phyloP scores from a whole-genome alignment of 768 basidiomycete species.

The Leccinum sublutescens region DNA sequence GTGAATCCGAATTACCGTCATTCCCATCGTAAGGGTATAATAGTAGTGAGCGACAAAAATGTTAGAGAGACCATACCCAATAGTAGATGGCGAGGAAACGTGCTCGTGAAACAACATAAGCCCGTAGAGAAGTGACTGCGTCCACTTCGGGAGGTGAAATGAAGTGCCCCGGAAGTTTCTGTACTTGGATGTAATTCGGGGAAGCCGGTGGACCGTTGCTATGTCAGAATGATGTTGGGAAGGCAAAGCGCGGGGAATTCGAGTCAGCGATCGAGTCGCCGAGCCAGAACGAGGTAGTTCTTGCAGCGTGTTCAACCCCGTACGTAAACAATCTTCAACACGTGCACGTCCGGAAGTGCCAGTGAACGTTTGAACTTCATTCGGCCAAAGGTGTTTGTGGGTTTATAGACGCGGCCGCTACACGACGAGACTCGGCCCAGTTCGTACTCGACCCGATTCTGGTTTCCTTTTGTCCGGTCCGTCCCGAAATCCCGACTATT shows the following conservation, averaged over 20 bases:
- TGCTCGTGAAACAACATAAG: too few species aligned
- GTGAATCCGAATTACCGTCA: too few species aligned
- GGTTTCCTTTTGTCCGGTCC: slow-evolving; percentile 11
- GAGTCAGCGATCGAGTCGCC: slow-evolving; percentile 28
- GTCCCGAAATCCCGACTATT: slow-evolving; percentile 9
- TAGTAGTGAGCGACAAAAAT: too few species aligned
- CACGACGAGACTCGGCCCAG: slow-evolving; percentile 18
- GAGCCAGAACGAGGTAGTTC: slow-evolving; percentile 24
- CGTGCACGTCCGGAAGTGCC: slow-evolving; percentile 29
- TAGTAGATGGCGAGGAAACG: too few species aligned
- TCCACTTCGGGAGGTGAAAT: too few species aligned
- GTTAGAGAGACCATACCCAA: too few species aligned
- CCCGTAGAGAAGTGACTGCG: too few species aligned
- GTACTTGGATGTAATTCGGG: too few species aligned
- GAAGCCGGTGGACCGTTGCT: slow-evolving; percentile 28
- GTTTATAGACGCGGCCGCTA: slow-evolving; percentile 12
- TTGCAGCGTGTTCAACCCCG: slow-evolving; percentile 21
- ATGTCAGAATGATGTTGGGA: slow-evolving; percentile 20
- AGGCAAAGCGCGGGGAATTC: slow-evolving; percentile 16
- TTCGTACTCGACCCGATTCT: slow-evolving; percentile 8
- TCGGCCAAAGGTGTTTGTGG: slow-evolving; percentile 15
- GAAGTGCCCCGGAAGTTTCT: too few species aligned
- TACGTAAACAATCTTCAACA: slow-evolving; percentile 29
- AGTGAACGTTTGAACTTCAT: slow-evolving; percentile 5
- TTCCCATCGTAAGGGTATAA: too few species aligned